Evolutionary conservation across 306 rosid species (phyloP).

Genomic region (Quercus alba): DNA sequence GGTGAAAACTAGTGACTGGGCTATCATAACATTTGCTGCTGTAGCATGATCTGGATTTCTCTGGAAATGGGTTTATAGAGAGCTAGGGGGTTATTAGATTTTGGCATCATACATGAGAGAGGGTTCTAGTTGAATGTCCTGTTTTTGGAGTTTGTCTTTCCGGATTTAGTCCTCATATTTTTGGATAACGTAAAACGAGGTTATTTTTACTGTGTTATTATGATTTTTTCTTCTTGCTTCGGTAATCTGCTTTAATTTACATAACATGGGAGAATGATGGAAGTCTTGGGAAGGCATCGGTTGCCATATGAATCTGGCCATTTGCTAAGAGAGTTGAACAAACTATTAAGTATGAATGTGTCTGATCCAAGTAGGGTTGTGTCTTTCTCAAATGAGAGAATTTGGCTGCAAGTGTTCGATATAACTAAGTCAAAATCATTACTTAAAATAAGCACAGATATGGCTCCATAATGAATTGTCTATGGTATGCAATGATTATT

Average conservation of each 20-base stretch:
- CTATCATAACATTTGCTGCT: not conserved
- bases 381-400: too few relatives aligned
- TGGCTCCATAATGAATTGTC: too few relatives aligned
- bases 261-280: too few relatives aligned
- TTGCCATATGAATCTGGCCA: too few relatives aligned
- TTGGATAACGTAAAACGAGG: not conserved
- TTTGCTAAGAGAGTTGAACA: too few relatives aligned
- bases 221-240: not conserved
- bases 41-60: conserved; percentile 7
- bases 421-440: too few relatives aligned
- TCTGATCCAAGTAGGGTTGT: too few relatives aligned
- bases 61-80: not conserved
- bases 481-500: too few relatives aligned
- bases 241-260: not conserved
- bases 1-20: conserved; percentile 20
- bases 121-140: not conserved
- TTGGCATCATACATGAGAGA: not conserved
- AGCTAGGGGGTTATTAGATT: not conserved
- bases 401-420: too few relatives aligned
- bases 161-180: not conserved
- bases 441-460: too few relatives aligned
- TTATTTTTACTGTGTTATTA: not conserved
- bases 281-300: too few relatives aligned
- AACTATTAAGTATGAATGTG: too few relatives aligned
- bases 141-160: not conserved